Evolutionary conservation across 495 filamentous ascomycete species (phyloP).

Genomic region (Cercophora scortea): DNA sequence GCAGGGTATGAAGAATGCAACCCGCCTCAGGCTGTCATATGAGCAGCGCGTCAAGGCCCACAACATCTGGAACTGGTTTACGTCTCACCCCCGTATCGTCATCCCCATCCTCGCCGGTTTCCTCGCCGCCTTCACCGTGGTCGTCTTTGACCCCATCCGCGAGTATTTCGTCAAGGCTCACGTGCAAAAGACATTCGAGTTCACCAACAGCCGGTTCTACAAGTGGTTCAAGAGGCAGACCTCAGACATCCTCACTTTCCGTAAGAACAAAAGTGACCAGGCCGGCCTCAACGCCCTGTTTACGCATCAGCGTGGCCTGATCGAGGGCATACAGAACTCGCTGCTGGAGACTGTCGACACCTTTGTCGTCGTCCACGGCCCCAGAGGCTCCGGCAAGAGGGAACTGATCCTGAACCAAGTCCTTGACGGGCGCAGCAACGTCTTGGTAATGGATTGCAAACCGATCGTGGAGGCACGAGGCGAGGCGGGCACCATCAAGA

Average conservation of each 20-base stretch:
- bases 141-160: conserved; percentile 84
- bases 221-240: conserved; percentile 77
- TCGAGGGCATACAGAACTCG: conserved; percentile 77
- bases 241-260: conserved; percentile 53
- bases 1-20: conserved; percentile 67
- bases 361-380: conserved; percentile 91
- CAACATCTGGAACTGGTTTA: conserved; percentile 79
- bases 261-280: conserved; percentile 48
- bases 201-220: conserved; percentile 61
- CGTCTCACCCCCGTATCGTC: conserved; percentile 82
- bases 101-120: conserved; percentile 76
- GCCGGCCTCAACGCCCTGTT: conserved; percentile 73
- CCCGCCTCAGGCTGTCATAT: conserved; percentile 71
- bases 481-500: conserved; percentile 77
- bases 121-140: conserved; percentile 76
- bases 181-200: conserved; percentile 66
- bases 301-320: conserved; percentile 75
- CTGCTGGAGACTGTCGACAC: conserved; percentile 80
- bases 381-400: conserved; percentile 82
- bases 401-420: conserved; percentile 82
- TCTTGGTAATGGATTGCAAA: conserved; percentile 90
- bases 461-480: conserved; percentile 86
- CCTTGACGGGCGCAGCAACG: conserved; percentile 66
- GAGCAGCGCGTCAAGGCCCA: conserved; percentile 67
- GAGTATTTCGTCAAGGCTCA: conserved; percentile 85